Base-by-base conservation (phyloP, 83 land plant genomes). In the Picea abies region DNA sequence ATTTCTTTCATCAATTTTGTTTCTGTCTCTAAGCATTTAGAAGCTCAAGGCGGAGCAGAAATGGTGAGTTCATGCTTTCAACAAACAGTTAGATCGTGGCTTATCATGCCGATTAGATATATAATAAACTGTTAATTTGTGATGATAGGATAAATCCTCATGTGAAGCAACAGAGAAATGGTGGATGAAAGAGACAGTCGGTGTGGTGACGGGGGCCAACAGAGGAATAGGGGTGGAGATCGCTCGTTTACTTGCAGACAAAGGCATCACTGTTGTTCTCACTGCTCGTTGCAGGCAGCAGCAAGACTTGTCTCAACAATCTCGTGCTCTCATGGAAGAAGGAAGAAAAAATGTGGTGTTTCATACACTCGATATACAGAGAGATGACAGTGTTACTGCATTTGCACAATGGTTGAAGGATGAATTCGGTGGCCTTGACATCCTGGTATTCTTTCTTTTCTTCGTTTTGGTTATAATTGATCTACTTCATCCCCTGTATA, bases 151-250 rank as follows among this genome's bases (percentile, higher is more conserved):
- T 47, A 47, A 47, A 47, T 47, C 49, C 49, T 47, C 49, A 47
- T 47, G 49, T 47, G 49, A 47, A 5, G 49, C 10, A 47, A 47
- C 49, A 47, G 49, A 78, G 64, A 32, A 37, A 62, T 80, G 82
- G 72, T 84, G 88, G 88, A 76, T 47, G 5, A 67, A 76, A 56
- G 71, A 87, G 22, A 87, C 88, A n/a, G 81, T 84, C 75, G 91
- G 87, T 32, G 89, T 89, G 63, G 87, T 89, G 61, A 89, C 91
- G 6, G 89, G 91, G 60, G 82, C 89, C 25, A 89, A 89, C 82
- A 84, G 85, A 73, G 89, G 91, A 15, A 87, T 89, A 62, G 89
- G 91, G 4, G 63, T 77, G 11, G 89, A 87, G 60, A 80, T 84
- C 39, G 80, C 76, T 3, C 73, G 81, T 20, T 87, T 84, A 76